A percentile compares a stretch with the other conserved stretches of the same genome.
These are phyloP conservation scores for Filobasidium uniguttulatum DNA, from an alignment of 1,284 basidiomycete species.

Conservation along the genomic window DNA sequence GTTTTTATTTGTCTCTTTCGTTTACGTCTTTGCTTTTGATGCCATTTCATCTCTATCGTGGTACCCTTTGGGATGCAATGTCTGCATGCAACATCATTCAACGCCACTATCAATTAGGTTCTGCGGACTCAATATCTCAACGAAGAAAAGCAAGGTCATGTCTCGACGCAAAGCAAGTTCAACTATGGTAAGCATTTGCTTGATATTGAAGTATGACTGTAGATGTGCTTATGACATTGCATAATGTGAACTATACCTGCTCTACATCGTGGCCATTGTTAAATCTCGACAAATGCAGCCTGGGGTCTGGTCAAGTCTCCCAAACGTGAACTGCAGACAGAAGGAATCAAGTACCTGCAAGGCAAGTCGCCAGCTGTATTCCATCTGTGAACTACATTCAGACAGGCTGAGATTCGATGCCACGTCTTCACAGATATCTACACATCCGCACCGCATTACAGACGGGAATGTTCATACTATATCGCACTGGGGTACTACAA, in stretches of 20 bases:
- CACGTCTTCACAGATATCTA: constrained; percentile 61
- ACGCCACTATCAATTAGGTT: constrained; percentile 45
- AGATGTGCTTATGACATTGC: background rate
- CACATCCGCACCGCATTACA: constrained; percentile 67
- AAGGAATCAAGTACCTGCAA: constrained; percentile 82
- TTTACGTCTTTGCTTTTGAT: too few species aligned
- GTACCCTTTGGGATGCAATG: too few species aligned
- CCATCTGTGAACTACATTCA: too few species aligned
- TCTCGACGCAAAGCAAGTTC: constrained; percentile 93
- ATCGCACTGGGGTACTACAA: constrained; percentile 94
- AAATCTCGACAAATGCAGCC: constrained; percentile 18
- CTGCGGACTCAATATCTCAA: constrained; percentile 74
- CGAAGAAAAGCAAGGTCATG: constrained; percentile 67
- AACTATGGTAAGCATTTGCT: constrained; percentile 57
- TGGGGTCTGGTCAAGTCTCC: constrained; percentile 91
- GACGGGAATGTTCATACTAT: constrained; percentile 95
- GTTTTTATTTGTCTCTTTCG: too few species aligned
- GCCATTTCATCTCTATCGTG: too few species aligned
- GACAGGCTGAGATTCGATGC: too few species aligned
- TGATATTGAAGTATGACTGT: background rate
- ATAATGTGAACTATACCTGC: background rate
- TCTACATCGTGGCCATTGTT: constrained; percentile 1
- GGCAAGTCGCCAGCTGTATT: constrained; percentile 43
- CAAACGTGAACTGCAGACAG: constrained; percentile 64
- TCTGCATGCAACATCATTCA: background rate